phyloP scores from a whole-genome alignment of 352 stramenopile genomes.

The Phytophthora gonapodyides region DNA sequence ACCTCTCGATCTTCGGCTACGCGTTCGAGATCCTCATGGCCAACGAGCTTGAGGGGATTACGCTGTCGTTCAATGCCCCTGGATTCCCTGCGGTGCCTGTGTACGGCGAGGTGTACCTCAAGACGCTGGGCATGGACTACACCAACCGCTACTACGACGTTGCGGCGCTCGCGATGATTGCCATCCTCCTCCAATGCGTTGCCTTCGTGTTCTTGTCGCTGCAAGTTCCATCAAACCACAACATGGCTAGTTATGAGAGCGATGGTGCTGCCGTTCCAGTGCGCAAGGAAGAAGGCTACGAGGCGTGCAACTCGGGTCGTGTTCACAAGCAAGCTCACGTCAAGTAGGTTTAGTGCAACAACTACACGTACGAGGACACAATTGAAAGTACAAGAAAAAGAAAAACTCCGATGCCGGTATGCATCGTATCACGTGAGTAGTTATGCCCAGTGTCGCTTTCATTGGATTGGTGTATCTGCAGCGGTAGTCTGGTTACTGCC shows the following conservation, averaged over 20 bases:
- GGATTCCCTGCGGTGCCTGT: slow-evolving; percentile 68
- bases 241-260: slow-evolving; percentile 35
- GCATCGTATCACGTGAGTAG: too few species aligned
- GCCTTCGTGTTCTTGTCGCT: slow-evolving; percentile 64
- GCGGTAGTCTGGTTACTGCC: too few species aligned
- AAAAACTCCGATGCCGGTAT: too few species aligned
- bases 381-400: too few species aligned
- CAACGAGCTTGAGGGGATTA: slow-evolving; percentile 70
- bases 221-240: slow-evolving; percentile 54
- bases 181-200: slow-evolving; percentile 46
- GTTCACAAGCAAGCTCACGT: neutral
- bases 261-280: slow-evolving; percentile 38
- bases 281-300: slow-evolving; percentile 26
- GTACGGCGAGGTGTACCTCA: slow-evolving; percentile 77
- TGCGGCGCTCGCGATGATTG: slow-evolving; percentile 50
- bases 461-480: too few species aligned
- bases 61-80: slow-evolving; percentile 70
- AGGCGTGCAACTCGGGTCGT: slow-evolving; percentile 16
- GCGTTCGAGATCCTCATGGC: slow-evolving; percentile 84
- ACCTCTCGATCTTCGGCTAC: slow-evolving; percentile 82
- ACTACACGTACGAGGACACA: too few species aligned
- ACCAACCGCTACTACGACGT: slow-evolving; percentile 67
- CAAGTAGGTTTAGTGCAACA: too few species aligned
- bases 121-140: slow-evolving; percentile 78
- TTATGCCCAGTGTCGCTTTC: too few species aligned